These are phyloP conservation scores for Naganishia randhawae DNA, from an alignment of 768 basidiomycete species.

Conservation along the genomic window DNA sequence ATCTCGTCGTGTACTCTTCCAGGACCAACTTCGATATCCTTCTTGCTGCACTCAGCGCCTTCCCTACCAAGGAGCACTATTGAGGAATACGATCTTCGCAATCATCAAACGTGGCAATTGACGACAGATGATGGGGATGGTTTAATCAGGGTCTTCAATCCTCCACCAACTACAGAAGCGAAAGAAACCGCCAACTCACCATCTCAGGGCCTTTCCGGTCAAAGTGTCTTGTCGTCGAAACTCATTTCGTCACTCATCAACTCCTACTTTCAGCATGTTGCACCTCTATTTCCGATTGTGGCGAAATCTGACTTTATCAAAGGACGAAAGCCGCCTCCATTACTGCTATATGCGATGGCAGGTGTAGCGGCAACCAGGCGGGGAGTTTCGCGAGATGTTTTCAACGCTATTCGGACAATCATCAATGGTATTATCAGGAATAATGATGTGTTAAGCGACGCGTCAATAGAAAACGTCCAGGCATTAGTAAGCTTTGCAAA, in stretches of 20 bases:
- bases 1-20: background rate
- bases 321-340: slow-evolving; percentile 65
- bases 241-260: slow-evolving; percentile 66
- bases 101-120: slow-evolving; percentile 85
- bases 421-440: slow-evolving; percentile 82
- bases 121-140: slow-evolving; percentile 73
- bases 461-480: slow-evolving; percentile 81
- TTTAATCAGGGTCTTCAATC: slow-evolving; percentile 58
- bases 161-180: slow-evolving; percentile 32
- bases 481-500: slow-evolving; percentile 55
- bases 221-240: slow-evolving; percentile 38
- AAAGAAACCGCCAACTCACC: slow-evolving; percentile 25
- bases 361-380: slow-evolving; percentile 79
- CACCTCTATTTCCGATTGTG: slow-evolving; percentile 83
- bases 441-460: slow-evolving; percentile 85
- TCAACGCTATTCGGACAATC: slow-evolving; percentile 79
- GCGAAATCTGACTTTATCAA: slow-evolving; percentile 83
- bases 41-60: slow-evolving; percentile 84
- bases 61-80: slow-evolving; percentile 79
- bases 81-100: slow-evolving; percentile 78
- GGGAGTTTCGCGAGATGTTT: slow-evolving; percentile 76
- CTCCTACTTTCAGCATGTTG: slow-evolving; percentile 80
- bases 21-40: slow-evolving; percentile 83
- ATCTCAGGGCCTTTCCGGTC: slow-evolving; percentile 26
- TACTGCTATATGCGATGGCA: slow-evolving; percentile 90